Evolutionary conservation across 768 basidiomycete genomes (phyloP).

Genomic region (Lactarius tabidus): DNA sequence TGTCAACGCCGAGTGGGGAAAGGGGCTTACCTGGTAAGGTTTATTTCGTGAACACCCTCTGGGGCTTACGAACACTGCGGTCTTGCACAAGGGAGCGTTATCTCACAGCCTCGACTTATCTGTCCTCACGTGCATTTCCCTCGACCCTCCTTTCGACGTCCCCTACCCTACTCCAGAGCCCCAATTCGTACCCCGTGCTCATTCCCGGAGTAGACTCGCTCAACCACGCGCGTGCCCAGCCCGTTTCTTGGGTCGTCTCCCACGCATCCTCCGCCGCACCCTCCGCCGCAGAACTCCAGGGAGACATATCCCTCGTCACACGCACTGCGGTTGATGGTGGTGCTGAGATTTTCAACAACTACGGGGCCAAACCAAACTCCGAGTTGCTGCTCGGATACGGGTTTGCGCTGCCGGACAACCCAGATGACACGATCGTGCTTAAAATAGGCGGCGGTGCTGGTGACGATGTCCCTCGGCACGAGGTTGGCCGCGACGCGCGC

Average conservation of each 20-base stretch:
- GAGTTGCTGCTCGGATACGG: slow-evolving; percentile 92
- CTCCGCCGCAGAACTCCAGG: slow-evolving; percentile 15
- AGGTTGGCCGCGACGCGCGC: slow-evolving; percentile 53
- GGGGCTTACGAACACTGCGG: not conserved
- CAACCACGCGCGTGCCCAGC: slow-evolving; percentile 77
- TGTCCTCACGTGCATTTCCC: slow-evolving; percentile 88
- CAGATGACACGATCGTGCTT: slow-evolving; percentile 82
- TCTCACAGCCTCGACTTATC: slow-evolving; percentile 65
- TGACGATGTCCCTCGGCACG: slow-evolving; percentile 45
- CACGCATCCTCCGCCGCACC: slow-evolving; percentile 19
- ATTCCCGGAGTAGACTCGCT: slow-evolving; percentile 84
- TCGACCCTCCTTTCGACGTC: slow-evolving; percentile 66
- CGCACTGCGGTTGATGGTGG: slow-evolving; percentile 42
- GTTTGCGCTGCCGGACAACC: slow-evolving; percentile 74
- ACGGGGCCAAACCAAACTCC: slow-evolving; percentile 86
- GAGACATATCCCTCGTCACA: slow-evolving; percentile 58
- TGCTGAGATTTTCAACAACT: slow-evolving; percentile 81
- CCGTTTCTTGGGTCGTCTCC: slow-evolving; percentile 77
- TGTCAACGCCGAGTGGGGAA: slow-evolving; percentile 41
- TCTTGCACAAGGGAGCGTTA: slow-evolving; percentile 56
- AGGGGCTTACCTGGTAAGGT: slow-evolving; percentile 63
- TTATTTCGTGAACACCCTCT: slow-evolving; percentile 6
- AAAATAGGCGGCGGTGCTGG: slow-evolving; percentile 53
- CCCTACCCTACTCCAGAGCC: slow-evolving; percentile 49
- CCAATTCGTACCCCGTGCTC: slow-evolving; percentile 66